Base-by-base conservation (phyloP, 495 filamentous ascomycete genomes). In the Penicillium cinerascens region DNA sequence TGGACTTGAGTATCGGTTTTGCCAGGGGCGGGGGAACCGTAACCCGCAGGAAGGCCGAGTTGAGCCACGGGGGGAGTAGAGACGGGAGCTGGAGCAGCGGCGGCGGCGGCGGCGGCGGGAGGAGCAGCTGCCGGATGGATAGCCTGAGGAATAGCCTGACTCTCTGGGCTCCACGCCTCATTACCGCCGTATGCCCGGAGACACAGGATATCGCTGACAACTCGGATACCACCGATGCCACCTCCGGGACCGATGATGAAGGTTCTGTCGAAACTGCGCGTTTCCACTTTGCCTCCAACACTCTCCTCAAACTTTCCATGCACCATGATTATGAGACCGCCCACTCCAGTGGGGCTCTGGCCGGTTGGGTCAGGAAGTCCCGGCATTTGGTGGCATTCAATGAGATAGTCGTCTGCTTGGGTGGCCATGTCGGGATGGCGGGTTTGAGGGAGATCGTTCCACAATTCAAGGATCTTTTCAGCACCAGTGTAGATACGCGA, bases 271-370 rank as follows among this genome's bases (percentile, higher is more conserved):
- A 96, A 97, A 57, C 86, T 89, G 54, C 92, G 85, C 4, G 66
- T 74, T 49, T 79, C 77, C 23, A 80, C 78, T 49, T 82, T 79
- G 29, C 79, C 69, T 6, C 73, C 61, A n/a, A 67, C 54, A 7
- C 82, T 67, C 57, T 97, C 92, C 39, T 93, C 83, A 51, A 88
- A 95, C 58, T 92, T 86, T 48, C 91, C 88, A 55, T 92, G 85
- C 27, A 93, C 78, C 40, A 80, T 87, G 60, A 95, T 82, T 18
- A 91, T 78, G 51, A 96, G 77, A 23, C 92, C 92, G 43, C 83
- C 84, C 17, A 91, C 87, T 13, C 87, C 87, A 15, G 68, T 68
- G 5, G 72, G 61, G 47, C 76, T 83, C 46, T 86, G 80, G 9
- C 86, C 83, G n/a, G 78, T 72, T 2, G 82, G 82, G 56, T 95